Conservation (phyloP, 768 basidiomycete genomes). For the Inosperma sp. region DNA sequence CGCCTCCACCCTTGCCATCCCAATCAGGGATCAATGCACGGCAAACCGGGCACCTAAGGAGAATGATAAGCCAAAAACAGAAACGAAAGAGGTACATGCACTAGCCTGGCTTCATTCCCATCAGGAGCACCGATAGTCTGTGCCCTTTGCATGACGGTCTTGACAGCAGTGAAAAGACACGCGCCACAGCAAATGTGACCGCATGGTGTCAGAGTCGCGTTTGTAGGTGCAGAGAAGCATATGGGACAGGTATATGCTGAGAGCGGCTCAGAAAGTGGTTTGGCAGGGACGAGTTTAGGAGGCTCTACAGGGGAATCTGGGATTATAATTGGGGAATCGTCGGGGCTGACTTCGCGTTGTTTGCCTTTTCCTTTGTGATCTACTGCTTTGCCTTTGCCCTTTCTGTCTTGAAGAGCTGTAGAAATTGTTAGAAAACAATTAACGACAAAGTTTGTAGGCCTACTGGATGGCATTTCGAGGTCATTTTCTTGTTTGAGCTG, state of each 20-base stretch:
- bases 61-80: background rate
- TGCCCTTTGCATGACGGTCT: conserved; percentile 51
- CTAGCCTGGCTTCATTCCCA: conserved; percentile 38
- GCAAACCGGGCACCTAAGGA: conserved; percentile 61
- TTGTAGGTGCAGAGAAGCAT: conserved; percentile 70
- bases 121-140: conserved; percentile 27
- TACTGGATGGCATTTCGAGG: background rate
- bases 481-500: too few relatives aligned
- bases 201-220: conserved; percentile 75
- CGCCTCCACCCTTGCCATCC: conserved; percentile 68
- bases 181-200: conserved; percentile 76
- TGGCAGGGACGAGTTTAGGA: conserved; percentile 12
- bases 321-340: conserved; percentile 7
- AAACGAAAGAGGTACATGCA: conserved; percentile 4
- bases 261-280: conserved; percentile 35
- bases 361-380: conserved; percentile 9
- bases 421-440: background rate
- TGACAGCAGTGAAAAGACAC: conserved; percentile 71
- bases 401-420: conserved; percentile 3
- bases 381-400: conserved; percentile 19
- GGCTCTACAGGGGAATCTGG: conserved; percentile 5
- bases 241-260: conserved; percentile 74
- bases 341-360: conserved; percentile 2
- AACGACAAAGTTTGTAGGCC: too few relatives aligned
- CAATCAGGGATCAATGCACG: conserved; percentile 61